These are phyloP conservation scores for Blastocystis sp. DNA, from an alignment of 352 stramenopile genomes.

Conservation along the genomic window DNA sequence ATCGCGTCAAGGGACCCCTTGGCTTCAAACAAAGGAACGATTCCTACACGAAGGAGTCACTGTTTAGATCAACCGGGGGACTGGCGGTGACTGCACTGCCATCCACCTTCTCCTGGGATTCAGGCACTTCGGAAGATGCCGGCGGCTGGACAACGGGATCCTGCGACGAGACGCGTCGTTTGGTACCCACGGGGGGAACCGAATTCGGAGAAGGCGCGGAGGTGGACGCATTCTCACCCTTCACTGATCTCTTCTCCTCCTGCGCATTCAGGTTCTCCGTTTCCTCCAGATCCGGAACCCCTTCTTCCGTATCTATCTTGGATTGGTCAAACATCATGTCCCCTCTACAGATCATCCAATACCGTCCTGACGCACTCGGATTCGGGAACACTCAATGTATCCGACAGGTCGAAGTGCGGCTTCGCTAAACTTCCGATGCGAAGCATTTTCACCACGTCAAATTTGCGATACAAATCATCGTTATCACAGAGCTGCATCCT, in stretches of 20 bases:
- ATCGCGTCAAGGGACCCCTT: conserved; percentile 19
- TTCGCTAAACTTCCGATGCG: background rate
- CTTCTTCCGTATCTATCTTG: conserved; percentile 18
- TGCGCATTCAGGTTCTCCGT: too few species aligned
- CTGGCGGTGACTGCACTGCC: too few species aligned
- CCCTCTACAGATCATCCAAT: background rate
- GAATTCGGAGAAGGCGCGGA: too few species aligned
- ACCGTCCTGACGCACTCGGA: background rate
- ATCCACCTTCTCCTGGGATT: too few species aligned
- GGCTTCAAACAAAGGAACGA: background rate
- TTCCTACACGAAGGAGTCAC: background rate
- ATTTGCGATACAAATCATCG: conserved; percentile 49
- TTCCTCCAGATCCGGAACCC: background rate
- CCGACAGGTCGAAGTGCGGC: background rate
- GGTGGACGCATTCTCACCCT: too few species aligned
- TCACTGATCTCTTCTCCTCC: too few species aligned
- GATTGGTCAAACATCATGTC: conserved; percentile 13
- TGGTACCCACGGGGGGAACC: too few species aligned
- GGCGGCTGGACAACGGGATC: too few species aligned
- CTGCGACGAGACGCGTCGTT: too few species aligned
- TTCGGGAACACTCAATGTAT: background rate
- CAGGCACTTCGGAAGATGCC: too few species aligned
- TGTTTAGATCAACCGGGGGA: background rate
- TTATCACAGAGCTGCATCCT: conserved; percentile 47
- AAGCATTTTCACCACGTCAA: conserved; percentile 29